phyloP scores from a whole-genome alignment of 176 grass and related monocot genomes.

The Juncus effusus region DNA sequence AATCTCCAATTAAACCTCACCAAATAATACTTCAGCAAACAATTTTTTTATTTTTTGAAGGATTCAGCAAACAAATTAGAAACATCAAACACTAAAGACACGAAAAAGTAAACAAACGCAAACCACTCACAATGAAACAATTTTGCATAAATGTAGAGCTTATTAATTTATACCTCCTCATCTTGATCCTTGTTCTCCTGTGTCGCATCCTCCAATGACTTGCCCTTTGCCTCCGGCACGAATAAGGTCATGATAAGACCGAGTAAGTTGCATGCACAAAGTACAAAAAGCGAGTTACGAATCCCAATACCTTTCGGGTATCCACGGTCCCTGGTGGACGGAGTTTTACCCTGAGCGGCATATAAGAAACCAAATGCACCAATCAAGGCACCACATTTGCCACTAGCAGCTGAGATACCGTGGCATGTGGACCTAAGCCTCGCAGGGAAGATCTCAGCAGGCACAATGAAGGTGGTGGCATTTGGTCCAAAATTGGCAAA shows the following conservation, averaged over 20 bases:
- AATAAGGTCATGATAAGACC: constrained; percentile 47
- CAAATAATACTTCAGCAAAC: too few relatives aligned
- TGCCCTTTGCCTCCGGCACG: constrained; percentile 58
- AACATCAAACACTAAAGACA: not conserved
- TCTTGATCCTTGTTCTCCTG: constrained; percentile 33
- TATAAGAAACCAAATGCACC: constrained; percentile 77
- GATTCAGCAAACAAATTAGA: too few relatives aligned
- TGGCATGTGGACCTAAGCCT: constrained; percentile 71
- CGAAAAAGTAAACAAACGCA: not conserved
- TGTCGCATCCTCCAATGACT: constrained; percentile 54
- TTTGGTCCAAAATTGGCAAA: constrained; percentile 93
- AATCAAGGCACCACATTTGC: constrained; percentile 72
- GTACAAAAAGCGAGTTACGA: constrained; percentile 42
- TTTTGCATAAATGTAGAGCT: not conserved
- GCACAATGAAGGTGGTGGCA: constrained; percentile 69
- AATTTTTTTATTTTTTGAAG: too few relatives aligned
- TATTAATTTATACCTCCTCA: not conserved
- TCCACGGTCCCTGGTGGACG: constrained; percentile 27
- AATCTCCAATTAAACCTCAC: too few relatives aligned
- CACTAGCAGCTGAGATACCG: constrained; percentile 66
- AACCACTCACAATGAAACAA: not conserved
- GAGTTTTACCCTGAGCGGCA: constrained; percentile 36
- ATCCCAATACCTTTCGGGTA: constrained; percentile 45
- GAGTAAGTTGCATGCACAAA: constrained; percentile 35
- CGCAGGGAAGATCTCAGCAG: constrained; percentile 78